Evolutionary conservation across 495 filamentous ascomycete genomes (phyloP).

Genomic region (Trichoderma erinaceum): DNA sequence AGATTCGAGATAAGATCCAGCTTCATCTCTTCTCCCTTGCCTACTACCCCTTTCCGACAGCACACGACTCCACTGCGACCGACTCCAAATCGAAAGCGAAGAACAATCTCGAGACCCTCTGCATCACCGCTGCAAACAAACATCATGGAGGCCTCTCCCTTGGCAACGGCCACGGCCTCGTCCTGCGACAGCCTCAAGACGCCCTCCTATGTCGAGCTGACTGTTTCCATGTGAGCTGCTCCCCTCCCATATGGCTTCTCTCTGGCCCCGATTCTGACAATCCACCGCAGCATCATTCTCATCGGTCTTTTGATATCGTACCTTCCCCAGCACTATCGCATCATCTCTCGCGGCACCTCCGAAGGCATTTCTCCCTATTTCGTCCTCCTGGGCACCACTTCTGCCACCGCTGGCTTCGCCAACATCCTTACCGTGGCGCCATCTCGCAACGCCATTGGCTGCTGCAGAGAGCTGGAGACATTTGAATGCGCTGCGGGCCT

Average conservation of each 20-base stretch:
- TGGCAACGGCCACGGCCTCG: not conserved
- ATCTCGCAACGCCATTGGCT: conserved; percentile 71
- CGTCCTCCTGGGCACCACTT: conserved; percentile 83
- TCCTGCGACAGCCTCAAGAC: conserved; percentile 45
- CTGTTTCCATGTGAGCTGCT: conserved; percentile 52
- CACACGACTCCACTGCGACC: not conserved
- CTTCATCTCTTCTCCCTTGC: not conserved
- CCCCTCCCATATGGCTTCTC: not conserved
- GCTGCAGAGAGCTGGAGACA: conserved; percentile 72
- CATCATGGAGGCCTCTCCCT: conserved; percentile 3
- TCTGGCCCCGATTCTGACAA: conserved; percentile 6
- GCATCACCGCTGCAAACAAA: not conserved
- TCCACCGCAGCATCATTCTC: conserved; percentile 63
- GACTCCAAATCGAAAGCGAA: not conserved
- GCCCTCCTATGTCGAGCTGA: conserved; percentile 53
- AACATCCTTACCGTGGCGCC: conserved; percentile 82
- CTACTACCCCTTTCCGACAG: not conserved
- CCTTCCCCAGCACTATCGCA: conserved; percentile 88
- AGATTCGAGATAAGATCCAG: not conserved
- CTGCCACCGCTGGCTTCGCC: conserved; percentile 76
- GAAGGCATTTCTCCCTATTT: conserved; percentile 94
- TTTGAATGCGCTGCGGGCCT: conserved; percentile 80
- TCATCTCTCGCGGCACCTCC: conserved; percentile 79
- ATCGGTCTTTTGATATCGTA: conserved; percentile 90
- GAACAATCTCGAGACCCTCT: not conserved